Base-by-base conservation (phyloP, 2,329 filamentous ascomycete genomes). In the Pseudogymnoascus sp. region DNA sequence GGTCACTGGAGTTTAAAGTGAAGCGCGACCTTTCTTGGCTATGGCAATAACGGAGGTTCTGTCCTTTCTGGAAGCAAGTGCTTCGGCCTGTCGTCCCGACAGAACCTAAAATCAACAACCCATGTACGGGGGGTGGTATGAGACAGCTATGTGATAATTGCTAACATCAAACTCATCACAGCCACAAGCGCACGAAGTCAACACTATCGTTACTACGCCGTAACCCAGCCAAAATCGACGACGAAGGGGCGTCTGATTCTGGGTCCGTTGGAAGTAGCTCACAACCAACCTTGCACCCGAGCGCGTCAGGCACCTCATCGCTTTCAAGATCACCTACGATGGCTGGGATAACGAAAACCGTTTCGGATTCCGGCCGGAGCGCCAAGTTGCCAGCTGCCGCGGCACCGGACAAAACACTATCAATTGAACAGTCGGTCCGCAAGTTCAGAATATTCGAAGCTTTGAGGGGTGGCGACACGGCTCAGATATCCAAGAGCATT, bases 361-460 rank as follows among this genome's bases (percentile, higher is more conserved):
- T 68, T 8, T 60, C 51, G n/a, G 25, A 62, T n/a, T 31, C 63
- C 10, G 43, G 69, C 4, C 65, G 64, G 66, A 64, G 63, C 23
- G 66, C 67, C 63, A 61, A 68, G 23, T 19, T 65, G 19, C 62
- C 66, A 41, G n/a, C 28, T 21, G 13, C 65, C 21, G 61, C 68
- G 3, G 21, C 61, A 16, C 68, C 66, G 34, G 73, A 74, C 16
- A 74, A 73, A 34, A 65, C 69, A 3, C 66, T 79, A 67, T 87
- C 85, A 23, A 90, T 99, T 65, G 93, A 99, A 74, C 92, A 96
- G 76, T 97, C 93, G 0, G 92, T 99, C 62, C 87, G 90, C 73
- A 93, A 96, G 69, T 99, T 99, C 77, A 88, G 93, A 69, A 86
- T 97, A 57, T 96, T 98, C 73, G 95, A 98, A 78, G 90, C 93